A percentile compares a stretch with the other conserved stretches of the same genome.
Conservation (phyloP, 768 basidiomycete genomes). For the Chlorophyllum brunneum region DNA sequence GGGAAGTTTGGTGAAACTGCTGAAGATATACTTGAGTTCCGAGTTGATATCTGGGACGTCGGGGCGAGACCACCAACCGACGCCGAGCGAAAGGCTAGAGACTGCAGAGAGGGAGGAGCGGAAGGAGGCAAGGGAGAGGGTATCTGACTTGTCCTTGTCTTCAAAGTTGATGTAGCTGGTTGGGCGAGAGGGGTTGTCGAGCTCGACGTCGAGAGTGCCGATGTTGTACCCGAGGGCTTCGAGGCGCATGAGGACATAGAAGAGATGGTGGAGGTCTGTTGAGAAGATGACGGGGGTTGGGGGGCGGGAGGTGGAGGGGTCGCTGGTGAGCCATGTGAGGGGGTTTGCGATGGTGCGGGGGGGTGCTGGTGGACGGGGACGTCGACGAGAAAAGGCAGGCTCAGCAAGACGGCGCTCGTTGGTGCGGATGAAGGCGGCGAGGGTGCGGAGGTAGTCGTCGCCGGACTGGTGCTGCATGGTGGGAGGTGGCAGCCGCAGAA, state of each 20-base stretch:
- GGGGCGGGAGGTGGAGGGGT: slow-evolving; percentile 25
- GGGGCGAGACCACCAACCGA: slow-evolving; percentile 66
- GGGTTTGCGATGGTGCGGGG: slow-evolving; percentile 48
- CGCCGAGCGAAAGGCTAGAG: slow-evolving; percentile 70
- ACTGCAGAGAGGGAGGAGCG: slow-evolving; percentile 75
- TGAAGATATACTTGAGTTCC: slow-evolving; percentile 85
- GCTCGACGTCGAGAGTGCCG: slow-evolving; percentile 74
- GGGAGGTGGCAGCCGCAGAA: slow-evolving; percentile 14
- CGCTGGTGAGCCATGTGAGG: slow-evolving; percentile 52
- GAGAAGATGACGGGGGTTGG: slow-evolving; percentile 57
- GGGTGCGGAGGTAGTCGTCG: slow-evolving; percentile 70
- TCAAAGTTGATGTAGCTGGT: slow-evolving; percentile 67
- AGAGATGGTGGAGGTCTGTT: slow-evolving; percentile 79
- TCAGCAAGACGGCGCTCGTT: slow-evolving; percentile 75
- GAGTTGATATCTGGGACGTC: slow-evolving; percentile 58
- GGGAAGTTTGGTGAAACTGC: slow-evolving; percentile 87
- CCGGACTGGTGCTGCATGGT: slow-evolving; percentile 51
- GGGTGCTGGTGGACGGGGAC: slow-evolving; percentile 27
- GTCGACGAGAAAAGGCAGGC: slow-evolving; percentile 48
- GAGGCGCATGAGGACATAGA: slow-evolving; percentile 84
- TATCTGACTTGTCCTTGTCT: slow-evolving; percentile 61
- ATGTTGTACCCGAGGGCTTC: slow-evolving; percentile 76
- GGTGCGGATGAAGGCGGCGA: slow-evolving; percentile 66
- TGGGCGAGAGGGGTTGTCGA: slow-evolving; percentile 71
- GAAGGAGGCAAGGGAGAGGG: slow-evolving; percentile 69